Base-by-base conservation (phyloP, 306 rosid species). In the Phaseolus lunatus region DNA sequence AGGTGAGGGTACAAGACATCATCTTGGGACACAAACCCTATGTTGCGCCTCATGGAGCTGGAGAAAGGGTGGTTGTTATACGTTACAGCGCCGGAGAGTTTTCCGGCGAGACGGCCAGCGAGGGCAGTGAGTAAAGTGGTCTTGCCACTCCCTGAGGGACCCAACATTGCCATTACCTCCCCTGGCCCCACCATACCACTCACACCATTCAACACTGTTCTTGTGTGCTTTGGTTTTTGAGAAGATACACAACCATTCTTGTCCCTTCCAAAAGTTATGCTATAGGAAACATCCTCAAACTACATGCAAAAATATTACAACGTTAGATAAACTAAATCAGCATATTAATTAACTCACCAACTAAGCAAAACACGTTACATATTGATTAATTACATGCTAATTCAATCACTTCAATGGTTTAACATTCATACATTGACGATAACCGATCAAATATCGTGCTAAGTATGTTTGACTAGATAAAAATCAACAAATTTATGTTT, bases 61-160 rank as follows among this genome's bases (percentile, higher is more conserved):
- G 90, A 84, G 70, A 91, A 87, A 11, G 86, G 82, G 3, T 79
- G 81, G 15, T 80, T 89, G 26, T 89, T 91, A 85, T 91, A 91
- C 0, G 92, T 81, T 24, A 91, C 64, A 5, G 72, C 8, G 24
- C 96, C 93, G 4, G 90, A 76, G 74, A 86, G 50, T 66, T 87
- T 91, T 8, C 89, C 89, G 4, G 59, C 39, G 5, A 87, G 78
- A 2, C 96, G 82, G 63, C 88, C 90, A 0, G 89, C 90, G 0
- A 90, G 79, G 44, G 96, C 92, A 0, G 90, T 91, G 14, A 91
- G 78, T 8, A 91, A 80, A 2, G 96, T 91, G 37, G 96, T 91
- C 70, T 91, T 91, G 57, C 96, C 93, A 19, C 96, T 87, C 3
- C 96, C 96, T 1, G 96, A 91, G 0, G 96, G 96, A 23, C 96